phyloP scores from a whole-genome alignment of 1,284 basidiomycete genomes.

The Boletellus sp. region DNA sequence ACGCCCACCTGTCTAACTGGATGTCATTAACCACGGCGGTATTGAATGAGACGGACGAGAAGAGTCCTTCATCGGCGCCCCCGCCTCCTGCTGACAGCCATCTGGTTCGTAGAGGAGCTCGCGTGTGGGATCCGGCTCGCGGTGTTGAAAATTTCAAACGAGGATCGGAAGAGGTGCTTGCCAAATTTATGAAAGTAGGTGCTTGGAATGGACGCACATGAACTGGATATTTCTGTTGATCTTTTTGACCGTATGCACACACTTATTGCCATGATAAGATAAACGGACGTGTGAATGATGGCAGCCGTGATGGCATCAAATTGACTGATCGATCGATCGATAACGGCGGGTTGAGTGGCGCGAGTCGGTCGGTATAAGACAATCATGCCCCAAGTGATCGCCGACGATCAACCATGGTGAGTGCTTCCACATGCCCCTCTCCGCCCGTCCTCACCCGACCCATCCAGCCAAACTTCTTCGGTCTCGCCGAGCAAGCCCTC shows the following conservation, averaged over 20 bases:
- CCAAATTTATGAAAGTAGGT: conserved; percentile 72
- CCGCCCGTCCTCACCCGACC: conserved; percentile 5
- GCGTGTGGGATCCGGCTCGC: conserved; percentile 76
- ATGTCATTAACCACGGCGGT: neutral
- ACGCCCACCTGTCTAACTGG: neutral
- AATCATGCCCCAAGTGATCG: too few relatives aligned
- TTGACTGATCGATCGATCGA: too few relatives aligned
- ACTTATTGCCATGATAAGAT: conserved; percentile 3
- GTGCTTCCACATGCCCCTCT: neutral
- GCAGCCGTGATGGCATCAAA: too few relatives aligned
- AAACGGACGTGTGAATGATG: too few relatives aligned
- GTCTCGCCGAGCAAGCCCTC: conserved; percentile 58
- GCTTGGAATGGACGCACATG: conserved; percentile 54
- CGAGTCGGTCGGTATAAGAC: too few relatives aligned
- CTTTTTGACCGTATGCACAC: conserved; percentile 2
- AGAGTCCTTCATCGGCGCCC: neutral
- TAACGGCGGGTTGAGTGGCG: too few relatives aligned
- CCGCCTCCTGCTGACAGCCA: conserved; percentile 35
- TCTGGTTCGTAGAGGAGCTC: conserved; percentile 38
- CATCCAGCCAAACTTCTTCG: conserved; percentile 57
- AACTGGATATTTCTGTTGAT: conserved; percentile 3
- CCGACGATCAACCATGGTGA: conserved; percentile 37
- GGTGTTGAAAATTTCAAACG: conserved; percentile 79
- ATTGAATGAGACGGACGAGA: conserved; percentile 1
- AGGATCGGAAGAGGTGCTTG: conserved; percentile 78